Evolutionary conservation across 208 protist species (phyloP).

Genomic region (Histomonas meleagridis): DNA sequence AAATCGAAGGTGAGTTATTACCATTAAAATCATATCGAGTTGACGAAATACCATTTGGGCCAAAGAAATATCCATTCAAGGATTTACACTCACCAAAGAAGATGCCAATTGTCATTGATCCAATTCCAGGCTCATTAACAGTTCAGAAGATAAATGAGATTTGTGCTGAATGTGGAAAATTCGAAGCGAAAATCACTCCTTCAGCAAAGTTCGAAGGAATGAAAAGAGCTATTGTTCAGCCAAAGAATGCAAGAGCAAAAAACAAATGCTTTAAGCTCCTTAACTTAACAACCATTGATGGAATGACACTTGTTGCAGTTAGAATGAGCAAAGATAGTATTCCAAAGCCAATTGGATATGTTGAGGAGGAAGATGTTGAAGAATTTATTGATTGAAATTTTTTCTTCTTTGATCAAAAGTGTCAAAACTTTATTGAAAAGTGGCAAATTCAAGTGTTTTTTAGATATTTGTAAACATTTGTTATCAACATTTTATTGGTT

Average conservation of each 20-base stretch:
- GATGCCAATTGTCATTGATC: neutral
- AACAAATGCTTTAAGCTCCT: neutral
- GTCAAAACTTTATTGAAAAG: too few species aligned
- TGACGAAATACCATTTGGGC: neutral
- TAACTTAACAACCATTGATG: neutral
- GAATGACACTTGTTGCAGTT: neutral
- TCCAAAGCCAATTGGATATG: neutral
- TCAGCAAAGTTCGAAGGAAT: neutral
- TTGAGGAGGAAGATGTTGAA: neutral
- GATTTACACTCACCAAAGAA: neutral
- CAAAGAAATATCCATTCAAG: neutral
- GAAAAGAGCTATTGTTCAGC: neutral
- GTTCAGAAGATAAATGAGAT: neutral
- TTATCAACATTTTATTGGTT: too few species aligned
- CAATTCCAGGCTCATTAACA: neutral
- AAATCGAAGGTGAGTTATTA: too few species aligned
- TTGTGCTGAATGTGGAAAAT: neutral
- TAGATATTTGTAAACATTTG: too few species aligned
- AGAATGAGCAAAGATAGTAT: neutral
- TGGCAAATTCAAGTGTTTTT: too few species aligned
- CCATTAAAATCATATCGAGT: too few species aligned
- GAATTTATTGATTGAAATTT: too few species aligned
- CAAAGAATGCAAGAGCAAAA: neutral
- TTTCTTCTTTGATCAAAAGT: too few species aligned
- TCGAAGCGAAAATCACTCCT: neutral